phyloP scores from a whole-genome alignment of 2,329 filamentous ascomycete genomes.

The Neofusicoccum sp. region DNA sequence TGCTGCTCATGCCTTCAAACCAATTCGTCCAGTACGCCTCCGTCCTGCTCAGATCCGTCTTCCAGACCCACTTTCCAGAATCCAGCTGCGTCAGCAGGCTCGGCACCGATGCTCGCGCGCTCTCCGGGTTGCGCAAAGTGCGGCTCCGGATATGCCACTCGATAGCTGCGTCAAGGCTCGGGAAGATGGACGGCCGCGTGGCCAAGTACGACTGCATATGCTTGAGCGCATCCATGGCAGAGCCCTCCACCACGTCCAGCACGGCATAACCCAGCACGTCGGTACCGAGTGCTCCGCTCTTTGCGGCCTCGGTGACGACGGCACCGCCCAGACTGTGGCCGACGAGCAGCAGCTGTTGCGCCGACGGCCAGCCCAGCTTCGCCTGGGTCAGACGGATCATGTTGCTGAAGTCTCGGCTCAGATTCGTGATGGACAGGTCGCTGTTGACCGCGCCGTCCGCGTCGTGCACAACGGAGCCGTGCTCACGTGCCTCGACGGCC shows the following conservation, averaged over 20 bases:
- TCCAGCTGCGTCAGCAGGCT: slow-evolving; percentile 61
- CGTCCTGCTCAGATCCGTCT: slow-evolving; percentile 78
- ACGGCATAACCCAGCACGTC: slow-evolving; percentile 82
- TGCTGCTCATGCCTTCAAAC: slow-evolving; percentile 84
- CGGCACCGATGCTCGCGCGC: slow-evolving; percentile 85
- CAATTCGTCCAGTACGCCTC: slow-evolving; percentile 92
- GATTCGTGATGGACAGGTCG: slow-evolving; percentile 70
- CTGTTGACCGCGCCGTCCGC: slow-evolving; percentile 40
- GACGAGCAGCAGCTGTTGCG: slow-evolving; percentile 77
- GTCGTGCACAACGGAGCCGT: slow-evolving; percentile 64
- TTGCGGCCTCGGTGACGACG: slow-evolving; percentile 81
- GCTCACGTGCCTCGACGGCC: slow-evolving; percentile 80
- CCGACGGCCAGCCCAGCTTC: slow-evolving; percentile 67
- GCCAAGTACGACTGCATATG: slow-evolving; percentile 92
- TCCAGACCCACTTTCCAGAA: slow-evolving; percentile 67
- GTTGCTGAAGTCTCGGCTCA: slow-evolving; percentile 69
- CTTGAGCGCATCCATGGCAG: slow-evolving; percentile 88
- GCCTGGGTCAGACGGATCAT: slow-evolving; percentile 66
- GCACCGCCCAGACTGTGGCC: slow-evolving; percentile 93
- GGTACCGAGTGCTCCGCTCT: slow-evolving; percentile 61
- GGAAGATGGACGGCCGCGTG: slow-evolving; percentile 74
- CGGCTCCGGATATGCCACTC: slow-evolving; percentile 92
- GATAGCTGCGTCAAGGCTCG: slow-evolving; percentile 74
- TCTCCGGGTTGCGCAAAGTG: slow-evolving; percentile 77
- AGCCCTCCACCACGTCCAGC: slow-evolving; percentile 91